Percentiles rank a stretch among this genome's conserved stretches.
phyloP scores from a whole-genome alignment of 2,329 filamentous ascomycete species.

The Cordyceps fumosorosea region DNA sequence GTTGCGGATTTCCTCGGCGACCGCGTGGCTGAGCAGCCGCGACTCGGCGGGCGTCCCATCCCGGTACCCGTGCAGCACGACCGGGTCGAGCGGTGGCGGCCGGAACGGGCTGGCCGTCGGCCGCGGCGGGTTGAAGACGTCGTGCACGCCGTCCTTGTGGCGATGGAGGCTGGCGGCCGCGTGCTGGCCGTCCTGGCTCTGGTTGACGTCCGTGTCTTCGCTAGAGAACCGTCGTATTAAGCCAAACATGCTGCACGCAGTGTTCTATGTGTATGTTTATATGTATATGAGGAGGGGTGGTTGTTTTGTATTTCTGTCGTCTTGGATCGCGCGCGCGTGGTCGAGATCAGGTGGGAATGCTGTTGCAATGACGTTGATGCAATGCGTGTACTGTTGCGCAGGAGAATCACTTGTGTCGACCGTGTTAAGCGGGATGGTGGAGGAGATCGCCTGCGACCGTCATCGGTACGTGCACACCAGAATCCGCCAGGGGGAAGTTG shows the following conservation, averaged over 20 bases:
- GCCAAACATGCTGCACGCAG: slow-evolving; percentile 37
- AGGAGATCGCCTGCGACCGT: background rate
- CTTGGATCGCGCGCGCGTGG: background rate
- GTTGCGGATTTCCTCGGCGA: slow-evolving; percentile 90
- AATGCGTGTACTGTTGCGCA: background rate
- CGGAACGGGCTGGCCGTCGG: slow-evolving; percentile 73
- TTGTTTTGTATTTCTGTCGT: slow-evolving; percentile 5
- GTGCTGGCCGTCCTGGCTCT: slow-evolving; percentile 21
- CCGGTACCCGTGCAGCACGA: slow-evolving; percentile 62
- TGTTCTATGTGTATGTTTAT: slow-evolving; percentile 18
- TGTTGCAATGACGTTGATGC: background rate
- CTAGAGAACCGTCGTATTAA: slow-evolving; percentile 62
- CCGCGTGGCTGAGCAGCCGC: slow-evolving; percentile 60
- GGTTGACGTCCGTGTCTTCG: slow-evolving; percentile 30
- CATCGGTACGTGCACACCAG: background rate
- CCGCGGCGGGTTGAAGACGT: slow-evolving; percentile 44
- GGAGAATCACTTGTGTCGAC: background rate
- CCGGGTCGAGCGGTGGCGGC: slow-evolving; percentile 78
- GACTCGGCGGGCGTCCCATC: slow-evolving; percentile 52
- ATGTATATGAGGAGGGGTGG: background rate
- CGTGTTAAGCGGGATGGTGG: background rate
- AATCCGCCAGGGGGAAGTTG: background rate
- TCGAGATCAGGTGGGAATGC: background rate
- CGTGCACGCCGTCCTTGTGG: slow-evolving; percentile 43
- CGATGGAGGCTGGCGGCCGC: slow-evolving; percentile 10